Percentiles rank a stretch among this genome's conserved stretches.
These are phyloP conservation scores for Hypoxylon intermedium DNA, from an alignment of 495 filamentous ascomycete species.

Conservation along the genomic window DNA sequence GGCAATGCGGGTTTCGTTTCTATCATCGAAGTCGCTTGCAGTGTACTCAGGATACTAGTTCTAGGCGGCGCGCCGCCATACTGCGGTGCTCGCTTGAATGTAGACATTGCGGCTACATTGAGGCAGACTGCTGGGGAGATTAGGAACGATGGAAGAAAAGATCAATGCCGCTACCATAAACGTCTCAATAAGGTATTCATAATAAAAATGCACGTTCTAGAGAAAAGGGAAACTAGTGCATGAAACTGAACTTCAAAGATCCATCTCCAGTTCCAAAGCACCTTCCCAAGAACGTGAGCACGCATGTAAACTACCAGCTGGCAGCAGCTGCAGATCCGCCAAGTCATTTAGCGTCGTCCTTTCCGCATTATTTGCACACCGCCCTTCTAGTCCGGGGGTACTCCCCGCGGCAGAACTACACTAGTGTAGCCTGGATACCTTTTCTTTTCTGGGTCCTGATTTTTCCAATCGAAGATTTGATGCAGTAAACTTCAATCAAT, in stretches of 20 bases:
- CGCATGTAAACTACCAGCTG: too few relatives aligned
- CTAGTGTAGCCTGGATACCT: neutral
- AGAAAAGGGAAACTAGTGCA: neutral
- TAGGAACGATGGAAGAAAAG: neutral
- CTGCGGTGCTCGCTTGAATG: slow-evolving; percentile 66
- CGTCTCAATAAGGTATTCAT: neutral
- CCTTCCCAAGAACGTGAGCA: neutral
- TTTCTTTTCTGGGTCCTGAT: slow-evolving; percentile 15
- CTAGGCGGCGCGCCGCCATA: slow-evolving; percentile 53
- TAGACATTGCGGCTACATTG: slow-evolving; percentile 58
- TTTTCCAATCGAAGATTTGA: neutral
- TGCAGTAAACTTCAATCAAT: neutral
- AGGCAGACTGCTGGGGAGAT: neutral
- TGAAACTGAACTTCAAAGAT: neutral
- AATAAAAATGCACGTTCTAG: neutral
- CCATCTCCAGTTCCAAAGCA: neutral
- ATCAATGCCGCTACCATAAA: neutral
- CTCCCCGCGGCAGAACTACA: slow-evolving; percentile 37
- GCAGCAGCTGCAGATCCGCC: too few relatives aligned
- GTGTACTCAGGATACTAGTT: slow-evolving; percentile 69
- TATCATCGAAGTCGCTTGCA: slow-evolving; percentile 78
- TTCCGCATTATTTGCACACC: slow-evolving; percentile 7
- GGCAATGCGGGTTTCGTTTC: slow-evolving; percentile 77
- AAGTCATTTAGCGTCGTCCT: too few relatives aligned
- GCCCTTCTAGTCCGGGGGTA: slow-evolving; percentile 8